These are phyloP conservation scores for Penicillium longicatenatum DNA, from an alignment of 495 filamentous ascomycete species.

Conservation along the genomic window DNA sequence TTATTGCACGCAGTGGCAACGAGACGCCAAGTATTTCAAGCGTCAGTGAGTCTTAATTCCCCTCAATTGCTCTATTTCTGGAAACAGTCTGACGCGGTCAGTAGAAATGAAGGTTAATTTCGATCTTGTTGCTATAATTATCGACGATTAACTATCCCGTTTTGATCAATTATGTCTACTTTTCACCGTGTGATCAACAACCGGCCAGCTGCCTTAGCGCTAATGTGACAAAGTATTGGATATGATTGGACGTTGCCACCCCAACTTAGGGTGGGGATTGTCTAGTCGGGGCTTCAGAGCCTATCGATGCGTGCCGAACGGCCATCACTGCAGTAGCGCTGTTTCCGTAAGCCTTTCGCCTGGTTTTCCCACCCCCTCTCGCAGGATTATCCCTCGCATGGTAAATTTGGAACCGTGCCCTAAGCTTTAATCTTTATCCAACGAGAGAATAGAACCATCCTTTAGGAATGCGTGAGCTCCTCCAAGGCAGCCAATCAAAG, in stretches of 20 bases:
- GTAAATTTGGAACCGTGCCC: neutral
- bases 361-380: neutral
- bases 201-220: slow-evolving; percentile 6
- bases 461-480: neutral
- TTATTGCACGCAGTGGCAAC: neutral
- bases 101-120: slow-evolving; percentile 6
- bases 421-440: neutral
- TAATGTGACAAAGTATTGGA: slow-evolving; percentile 2
- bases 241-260: neutral
- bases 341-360: neutral
- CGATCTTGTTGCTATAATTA: slow-evolving; percentile 5
- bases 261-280: neutral
- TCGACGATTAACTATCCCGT: neutral
- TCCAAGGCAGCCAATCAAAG: neutral
- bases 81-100: neutral
- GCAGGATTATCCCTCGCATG: neutral
- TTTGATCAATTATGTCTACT: neutral
- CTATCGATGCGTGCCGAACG: slow-evolving; percentile 5
- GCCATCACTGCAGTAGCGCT: slow-evolving; percentile 7
- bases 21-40: neutral
- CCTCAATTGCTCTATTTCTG: neutral
- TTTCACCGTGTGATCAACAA: slow-evolving; percentile 1
- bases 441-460: neutral
- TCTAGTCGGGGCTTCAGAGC: neutral
- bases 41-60: neutral